A percentile compares a stretch with the other conserved stretches of the same genome.
Evolutionary conservation across 1,284 basidiomycete species (phyloP).

Genomic region (Naganishia cerealis): DNA sequence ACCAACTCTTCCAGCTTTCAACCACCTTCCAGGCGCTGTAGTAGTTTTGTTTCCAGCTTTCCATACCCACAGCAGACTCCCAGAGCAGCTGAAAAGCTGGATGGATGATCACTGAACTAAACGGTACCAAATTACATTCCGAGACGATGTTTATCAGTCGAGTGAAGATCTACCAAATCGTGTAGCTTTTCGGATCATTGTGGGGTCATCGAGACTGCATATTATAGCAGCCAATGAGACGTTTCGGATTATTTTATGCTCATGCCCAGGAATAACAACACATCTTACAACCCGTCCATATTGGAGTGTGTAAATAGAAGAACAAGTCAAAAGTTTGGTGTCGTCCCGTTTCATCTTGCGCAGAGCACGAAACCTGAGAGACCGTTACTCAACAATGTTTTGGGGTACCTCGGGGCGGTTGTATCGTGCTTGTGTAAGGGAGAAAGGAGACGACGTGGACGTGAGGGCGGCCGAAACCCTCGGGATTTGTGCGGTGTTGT

Average conservation of each 20-base stretch:
- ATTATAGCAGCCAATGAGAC: neutral
- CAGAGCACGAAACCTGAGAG: slow-evolving; percentile 8
- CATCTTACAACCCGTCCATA: slow-evolving; percentile 31
- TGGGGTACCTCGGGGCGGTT: slow-evolving; percentile 13
- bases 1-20: too few relatives aligned
- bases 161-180: too few relatives aligned
- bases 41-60: too few relatives aligned
- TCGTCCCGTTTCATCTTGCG: slow-evolving; percentile 8
- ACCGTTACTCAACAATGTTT: slow-evolving; percentile 28
- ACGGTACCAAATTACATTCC: too few relatives aligned
- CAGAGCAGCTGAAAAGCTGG: too few relatives aligned
- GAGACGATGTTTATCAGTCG: too few relatives aligned
- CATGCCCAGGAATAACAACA: slow-evolving; percentile 28
- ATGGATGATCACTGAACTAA: too few relatives aligned
- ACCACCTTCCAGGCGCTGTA: too few relatives aligned
- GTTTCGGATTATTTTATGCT: slow-evolving; percentile 8
- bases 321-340: slow-evolving; percentile 10
- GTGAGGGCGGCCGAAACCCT: slow-evolving; percentile 31
- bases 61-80: too few relatives aligned
- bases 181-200: too few relatives aligned
- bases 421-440: neutral
- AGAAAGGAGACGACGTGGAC: slow-evolving; percentile 28
- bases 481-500: slow-evolving; percentile 30
- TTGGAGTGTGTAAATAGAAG: slow-evolving; percentile 12
- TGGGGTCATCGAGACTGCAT: too few relatives aligned